Conservation (phyloP, 305 asterid genomes). For the Solanum hybrid region DNA sequence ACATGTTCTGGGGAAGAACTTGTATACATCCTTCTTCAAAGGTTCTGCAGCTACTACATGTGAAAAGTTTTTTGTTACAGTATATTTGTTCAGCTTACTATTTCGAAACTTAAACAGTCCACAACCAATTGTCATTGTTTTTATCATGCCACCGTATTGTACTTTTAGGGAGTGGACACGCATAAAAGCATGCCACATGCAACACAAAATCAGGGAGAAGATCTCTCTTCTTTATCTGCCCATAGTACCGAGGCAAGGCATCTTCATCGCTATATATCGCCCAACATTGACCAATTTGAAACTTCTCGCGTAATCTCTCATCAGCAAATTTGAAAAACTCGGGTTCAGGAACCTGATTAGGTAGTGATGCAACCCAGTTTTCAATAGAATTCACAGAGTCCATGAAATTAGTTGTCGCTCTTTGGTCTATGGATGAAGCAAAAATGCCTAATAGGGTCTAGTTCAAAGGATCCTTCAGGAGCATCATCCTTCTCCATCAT, state of each 20-base stretch:
- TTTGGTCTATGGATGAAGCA: background rate
- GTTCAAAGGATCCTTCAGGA: background rate
- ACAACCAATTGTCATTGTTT: background rate
- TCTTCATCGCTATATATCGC: too few species aligned
- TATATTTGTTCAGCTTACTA: too few species aligned
- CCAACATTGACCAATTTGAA: too few species aligned
- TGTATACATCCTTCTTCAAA: background rate
- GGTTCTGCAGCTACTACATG: background rate
- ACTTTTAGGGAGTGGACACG: background rate
- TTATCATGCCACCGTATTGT: background rate
- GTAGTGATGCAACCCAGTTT: too few species aligned
- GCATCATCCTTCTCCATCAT: background rate
- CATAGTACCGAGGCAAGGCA: accelerated
- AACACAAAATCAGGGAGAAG: background rate
- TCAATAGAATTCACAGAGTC: background rate
- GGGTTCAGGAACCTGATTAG: background rate
- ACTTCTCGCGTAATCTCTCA: accelerated
- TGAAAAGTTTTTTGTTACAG: background rate
- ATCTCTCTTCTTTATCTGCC: background rate
- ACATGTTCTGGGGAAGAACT: background rate
- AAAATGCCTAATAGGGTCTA: background rate
- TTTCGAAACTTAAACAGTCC: too few species aligned
- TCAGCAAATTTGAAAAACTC: too few species aligned
- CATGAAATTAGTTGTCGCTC: background rate
- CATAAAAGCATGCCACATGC: background rate